These are phyloP conservation scores for Arctium lappa DNA, from an alignment of 129 eudicot genomes.

Conservation along the genomic window DNA sequence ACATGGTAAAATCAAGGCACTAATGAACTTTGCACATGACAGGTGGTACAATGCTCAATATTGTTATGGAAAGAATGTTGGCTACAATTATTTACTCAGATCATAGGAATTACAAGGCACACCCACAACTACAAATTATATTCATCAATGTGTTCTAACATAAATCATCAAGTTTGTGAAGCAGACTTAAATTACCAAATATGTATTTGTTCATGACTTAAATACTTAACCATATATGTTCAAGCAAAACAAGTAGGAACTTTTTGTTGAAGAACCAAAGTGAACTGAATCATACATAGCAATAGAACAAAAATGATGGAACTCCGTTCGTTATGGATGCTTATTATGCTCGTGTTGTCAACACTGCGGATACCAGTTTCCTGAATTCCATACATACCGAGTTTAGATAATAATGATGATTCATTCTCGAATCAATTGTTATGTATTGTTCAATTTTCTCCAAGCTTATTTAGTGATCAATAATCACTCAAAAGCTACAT, in stretches of 20 bases:
- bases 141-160: too few species aligned
- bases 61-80: neutral
- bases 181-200: too few species aligned
- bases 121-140: too few species aligned
- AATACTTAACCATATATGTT: neutral
- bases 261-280: neutral
- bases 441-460: neutral
- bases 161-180: too few species aligned
- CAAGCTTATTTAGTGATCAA: neutral
- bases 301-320: neutral
- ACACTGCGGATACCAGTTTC: neutral
- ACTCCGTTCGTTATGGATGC: neutral
- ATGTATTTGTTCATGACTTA: too few species aligned
- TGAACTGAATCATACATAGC: neutral
- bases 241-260: neutral
- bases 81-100: neutral
- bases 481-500: neutral
- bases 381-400: neutral
- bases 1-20: neutral
- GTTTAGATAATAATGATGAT: neutral
- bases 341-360: neutral
- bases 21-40: neutral
- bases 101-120: neutral
- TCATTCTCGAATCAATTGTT: neutral
- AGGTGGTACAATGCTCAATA: neutral